A percentile compares a stretch with the other conserved stretches of the same genome.
Evolutionary conservation across 2,329 filamentous ascomycete genomes (phyloP).

Genomic region (Colletotrichum theobromicola): DNA sequence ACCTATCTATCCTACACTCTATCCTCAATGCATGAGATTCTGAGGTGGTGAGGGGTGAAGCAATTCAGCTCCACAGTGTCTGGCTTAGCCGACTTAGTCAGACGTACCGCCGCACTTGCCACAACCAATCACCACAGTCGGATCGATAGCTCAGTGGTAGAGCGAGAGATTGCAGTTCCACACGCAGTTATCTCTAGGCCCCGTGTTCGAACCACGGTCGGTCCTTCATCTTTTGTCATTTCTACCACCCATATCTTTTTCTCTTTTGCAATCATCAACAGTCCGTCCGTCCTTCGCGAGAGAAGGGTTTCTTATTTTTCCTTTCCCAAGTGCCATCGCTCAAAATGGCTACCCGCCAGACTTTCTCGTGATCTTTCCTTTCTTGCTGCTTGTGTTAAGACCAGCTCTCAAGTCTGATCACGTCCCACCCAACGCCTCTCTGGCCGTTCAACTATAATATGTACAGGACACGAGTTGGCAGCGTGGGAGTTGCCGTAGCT

Average conservation of each 20-base stretch:
- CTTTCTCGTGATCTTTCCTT: not conserved
- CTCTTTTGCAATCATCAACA: not conserved
- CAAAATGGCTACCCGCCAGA: too few species aligned
- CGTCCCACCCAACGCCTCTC: not conserved
- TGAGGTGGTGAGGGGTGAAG: not conserved
- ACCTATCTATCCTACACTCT: too few species aligned
- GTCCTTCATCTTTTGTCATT: not conserved
- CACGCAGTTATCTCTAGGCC: constrained; percentile 15
- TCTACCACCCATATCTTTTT: not conserved
- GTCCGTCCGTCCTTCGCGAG: not conserved
- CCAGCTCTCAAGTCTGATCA: not conserved
- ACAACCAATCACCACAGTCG: not conserved
- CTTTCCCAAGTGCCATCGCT: too few species aligned
- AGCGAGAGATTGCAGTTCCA: constrained; percentile 14
- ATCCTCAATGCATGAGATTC: too few species aligned
- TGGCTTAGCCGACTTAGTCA: not conserved
- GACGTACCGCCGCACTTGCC: fast-evolving
- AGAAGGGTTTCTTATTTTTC: too few species aligned
- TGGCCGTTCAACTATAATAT: not conserved
- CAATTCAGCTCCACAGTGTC: not conserved
- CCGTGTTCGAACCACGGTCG: constrained; percentile 18
- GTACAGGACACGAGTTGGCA: not conserved
- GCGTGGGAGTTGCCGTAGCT: not conserved
- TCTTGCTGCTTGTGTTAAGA: not conserved
- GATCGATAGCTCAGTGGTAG: constrained; percentile 21